Percentiles rank a stretch among this genome's conserved stretches.
These are phyloP conservation scores for Pseudovirgaria hyperparasitica DNA, from an alignment of 2,329 filamentous ascomycete species.

Conservation along the genomic window DNA sequence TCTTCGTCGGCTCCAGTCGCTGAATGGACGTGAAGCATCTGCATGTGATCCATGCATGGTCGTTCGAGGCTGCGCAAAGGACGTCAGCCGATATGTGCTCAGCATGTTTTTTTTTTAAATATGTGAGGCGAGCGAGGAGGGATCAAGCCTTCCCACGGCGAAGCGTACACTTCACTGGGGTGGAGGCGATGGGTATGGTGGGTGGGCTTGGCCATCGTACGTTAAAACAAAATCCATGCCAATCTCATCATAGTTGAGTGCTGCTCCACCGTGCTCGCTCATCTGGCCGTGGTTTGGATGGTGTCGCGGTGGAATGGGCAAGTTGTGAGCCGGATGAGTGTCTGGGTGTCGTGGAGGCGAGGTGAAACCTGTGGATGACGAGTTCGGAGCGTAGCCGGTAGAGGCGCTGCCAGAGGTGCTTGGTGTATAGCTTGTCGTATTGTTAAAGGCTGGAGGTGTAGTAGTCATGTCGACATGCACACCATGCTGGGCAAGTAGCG, in stretches of 20 bases:
- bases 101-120: background rate
- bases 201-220: constrained; percentile 70
- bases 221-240: constrained; percentile 85
- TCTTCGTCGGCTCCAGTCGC: constrained; percentile 44
- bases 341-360: constrained; percentile 27
- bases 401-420: constrained; percentile 45
- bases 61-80: constrained; percentile 58
- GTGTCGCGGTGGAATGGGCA: constrained; percentile 7
- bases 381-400: constrained; percentile 44
- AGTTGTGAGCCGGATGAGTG: constrained; percentile 16
- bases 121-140: background rate
- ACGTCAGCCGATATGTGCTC: too few species aligned
- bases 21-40: constrained; percentile 57
- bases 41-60: constrained; percentile 85
- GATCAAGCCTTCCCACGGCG: too few species aligned
- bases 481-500: constrained; percentile 45
- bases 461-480: constrained; percentile 40
- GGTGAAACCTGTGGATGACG: constrained; percentile 33
- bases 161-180: too few species aligned
- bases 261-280: too few species aligned
- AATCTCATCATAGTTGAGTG: constrained; percentile 56
- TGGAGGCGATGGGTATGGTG: constrained; percentile 54
- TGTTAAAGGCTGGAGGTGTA: constrained; percentile 20
- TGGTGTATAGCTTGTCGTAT: constrained; percentile 25
- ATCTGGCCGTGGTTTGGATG: constrained; percentile 10